These are phyloP conservation scores for Verruconis gallopava DNA, from an alignment of 2,329 filamentous ascomycete species.

Conservation along the genomic window DNA sequence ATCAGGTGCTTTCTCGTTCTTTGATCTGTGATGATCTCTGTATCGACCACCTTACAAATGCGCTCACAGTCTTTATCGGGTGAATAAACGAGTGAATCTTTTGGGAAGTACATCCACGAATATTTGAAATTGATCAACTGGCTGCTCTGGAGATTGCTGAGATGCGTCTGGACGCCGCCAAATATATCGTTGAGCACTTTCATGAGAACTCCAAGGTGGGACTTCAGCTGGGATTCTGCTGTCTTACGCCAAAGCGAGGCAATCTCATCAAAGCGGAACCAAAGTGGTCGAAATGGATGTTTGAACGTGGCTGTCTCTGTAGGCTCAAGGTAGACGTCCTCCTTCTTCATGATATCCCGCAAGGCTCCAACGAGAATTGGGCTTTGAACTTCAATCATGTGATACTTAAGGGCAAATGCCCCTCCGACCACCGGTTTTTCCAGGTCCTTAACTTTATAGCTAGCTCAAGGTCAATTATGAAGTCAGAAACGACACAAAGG, in stretches of 20 bases:
- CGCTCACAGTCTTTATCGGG: conserved; percentile 29
- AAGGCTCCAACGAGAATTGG: conserved; percentile 29
- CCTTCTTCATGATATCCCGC: conserved; percentile 31
- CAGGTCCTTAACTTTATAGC: conserved; percentile 35
- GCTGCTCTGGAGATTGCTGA: conserved; percentile 23
- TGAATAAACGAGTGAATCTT: conserved; percentile 27
- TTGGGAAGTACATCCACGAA: conserved; percentile 35
- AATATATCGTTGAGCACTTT: conserved; percentile 33
- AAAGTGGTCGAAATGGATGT: conserved; percentile 31
- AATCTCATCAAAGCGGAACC: conserved; percentile 34
- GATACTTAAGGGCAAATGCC: conserved; percentile 27
- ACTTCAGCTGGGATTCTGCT: conserved; percentile 19
- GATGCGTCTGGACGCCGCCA: conserved; percentile 25
- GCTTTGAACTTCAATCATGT: conserved; percentile 33
- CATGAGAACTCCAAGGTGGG: conserved; percentile 30
- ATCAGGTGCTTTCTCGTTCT: conserved; percentile 1
- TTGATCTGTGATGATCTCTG: background rate
- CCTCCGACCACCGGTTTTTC: conserved; percentile 29
- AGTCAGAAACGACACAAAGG: no score
- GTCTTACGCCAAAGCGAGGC: conserved; percentile 20
- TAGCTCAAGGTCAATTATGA: no score
- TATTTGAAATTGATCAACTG: conserved; percentile 30
- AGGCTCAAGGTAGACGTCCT: conserved; percentile 27
- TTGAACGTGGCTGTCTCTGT: conserved; percentile 26
- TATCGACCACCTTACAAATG: conserved; percentile 23